phyloP scores from a whole-genome alignment of 768 basidiomycete species.

The Boletales sp. region DNA sequence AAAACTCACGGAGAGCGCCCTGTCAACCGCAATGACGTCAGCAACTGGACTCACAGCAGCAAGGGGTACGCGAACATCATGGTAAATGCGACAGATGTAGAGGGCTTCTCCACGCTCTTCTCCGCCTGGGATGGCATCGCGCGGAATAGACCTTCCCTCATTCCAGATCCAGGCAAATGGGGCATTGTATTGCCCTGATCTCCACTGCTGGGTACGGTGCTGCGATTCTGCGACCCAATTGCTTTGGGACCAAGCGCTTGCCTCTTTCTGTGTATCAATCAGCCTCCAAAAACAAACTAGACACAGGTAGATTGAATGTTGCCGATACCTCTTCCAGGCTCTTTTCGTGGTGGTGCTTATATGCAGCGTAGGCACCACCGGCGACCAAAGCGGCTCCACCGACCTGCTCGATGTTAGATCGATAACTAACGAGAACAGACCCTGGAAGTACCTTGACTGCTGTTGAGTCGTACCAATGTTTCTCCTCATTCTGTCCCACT shows the following conservation, averaged over 20 bases:
- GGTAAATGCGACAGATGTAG: constrained; percentile 58
- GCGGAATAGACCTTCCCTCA: constrained; percentile 57
- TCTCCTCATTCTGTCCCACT: too few species aligned
- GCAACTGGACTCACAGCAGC: neutral
- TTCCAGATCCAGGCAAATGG: constrained; percentile 63
- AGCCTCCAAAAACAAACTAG: neutral
- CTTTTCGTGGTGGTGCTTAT: constrained; percentile 46
- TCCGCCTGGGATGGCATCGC: constrained; percentile 53
- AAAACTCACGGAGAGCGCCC: constrained; percentile 50
- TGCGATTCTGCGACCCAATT: constrained; percentile 59
- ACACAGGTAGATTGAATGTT: neutral
- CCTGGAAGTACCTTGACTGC: too few species aligned
- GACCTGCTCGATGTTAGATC: too few species aligned
- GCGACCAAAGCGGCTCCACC: too few species aligned
- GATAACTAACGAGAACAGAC: too few species aligned
- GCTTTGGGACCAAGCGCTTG: constrained; percentile 44
- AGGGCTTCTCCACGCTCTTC: constrained; percentile 48
- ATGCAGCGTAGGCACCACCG: too few species aligned
- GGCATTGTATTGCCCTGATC: constrained; percentile 37
- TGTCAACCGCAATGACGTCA: constrained; percentile 23
- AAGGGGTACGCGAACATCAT: constrained; percentile 41
- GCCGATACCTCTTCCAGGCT: constrained; percentile 51
- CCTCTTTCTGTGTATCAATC: constrained; percentile 40
- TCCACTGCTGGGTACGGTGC: constrained; percentile 48
- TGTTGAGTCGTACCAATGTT: too few species aligned